Evolutionary conservation across 371 early-diverging fungal genomes (phyloP).

Genomic region (Zopfochytrium polystomum): DNA sequence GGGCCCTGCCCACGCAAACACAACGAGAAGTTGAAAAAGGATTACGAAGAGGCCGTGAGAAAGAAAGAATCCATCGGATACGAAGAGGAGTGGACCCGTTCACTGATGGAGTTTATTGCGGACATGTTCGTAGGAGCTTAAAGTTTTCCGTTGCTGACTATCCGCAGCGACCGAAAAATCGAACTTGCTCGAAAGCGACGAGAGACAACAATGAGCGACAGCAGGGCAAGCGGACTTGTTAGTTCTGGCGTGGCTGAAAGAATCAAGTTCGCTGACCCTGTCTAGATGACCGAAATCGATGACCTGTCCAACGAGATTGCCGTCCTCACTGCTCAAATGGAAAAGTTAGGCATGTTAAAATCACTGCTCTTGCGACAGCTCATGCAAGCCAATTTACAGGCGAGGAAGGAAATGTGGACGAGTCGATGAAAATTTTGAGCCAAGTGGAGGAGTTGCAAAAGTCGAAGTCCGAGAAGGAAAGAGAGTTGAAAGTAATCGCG

Average conservation of each 20-base stretch:
- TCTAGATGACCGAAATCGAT: no score
- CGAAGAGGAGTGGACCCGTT: slow-evolving; percentile 41
- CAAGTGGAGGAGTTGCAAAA: slow-evolving; percentile 40
- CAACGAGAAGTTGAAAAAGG: slow-evolving; percentile 42
- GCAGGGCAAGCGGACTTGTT: no score
- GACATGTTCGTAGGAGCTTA: no score
- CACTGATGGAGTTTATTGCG: slow-evolving; percentile 39
- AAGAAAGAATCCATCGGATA: slow-evolving; percentile 27
- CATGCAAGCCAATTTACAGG: slow-evolving; percentile 27
- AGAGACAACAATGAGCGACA: no score
- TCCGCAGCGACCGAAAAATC: no score
- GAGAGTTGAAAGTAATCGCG: slow-evolving; percentile 32
- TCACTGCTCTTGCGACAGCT: no score
- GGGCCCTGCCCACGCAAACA: slow-evolving; percentile 48
- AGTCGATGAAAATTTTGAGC: slow-evolving; percentile 36
- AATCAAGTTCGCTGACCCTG: no score
- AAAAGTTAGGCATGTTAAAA: slow-evolving; percentile 23
- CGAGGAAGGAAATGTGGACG: slow-evolving; percentile 45
- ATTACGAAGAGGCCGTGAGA: slow-evolving; percentile 41
- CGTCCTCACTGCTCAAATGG: slow-evolving; percentile 38
- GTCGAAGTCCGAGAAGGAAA: slow-evolving; percentile 39
- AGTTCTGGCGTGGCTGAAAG: no score
- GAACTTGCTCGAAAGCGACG: no score
- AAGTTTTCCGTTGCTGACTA: no score
- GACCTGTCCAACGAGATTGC: slow-evolving; percentile 42